Conservation (phyloP, 306 rosid species). For the Chamaecrista fasciculata region DNA sequence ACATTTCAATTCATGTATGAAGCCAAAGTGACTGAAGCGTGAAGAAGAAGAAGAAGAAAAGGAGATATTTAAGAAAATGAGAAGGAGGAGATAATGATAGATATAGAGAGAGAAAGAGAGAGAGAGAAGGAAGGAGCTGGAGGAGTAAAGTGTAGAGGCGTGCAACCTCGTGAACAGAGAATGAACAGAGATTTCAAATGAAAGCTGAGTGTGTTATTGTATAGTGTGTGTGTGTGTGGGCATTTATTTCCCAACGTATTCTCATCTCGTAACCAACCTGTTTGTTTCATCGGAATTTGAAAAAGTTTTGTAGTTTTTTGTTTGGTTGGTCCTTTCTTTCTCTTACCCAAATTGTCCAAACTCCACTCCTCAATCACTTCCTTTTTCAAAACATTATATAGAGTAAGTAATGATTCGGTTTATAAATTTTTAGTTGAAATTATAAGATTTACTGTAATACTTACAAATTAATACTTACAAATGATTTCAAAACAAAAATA, state of each 20-base stretch:
- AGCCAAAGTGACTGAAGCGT: no score
- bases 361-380: neutral
- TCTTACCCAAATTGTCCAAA: slow-evolving; percentile 3
- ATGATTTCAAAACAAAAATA: no score
- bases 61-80: no score
- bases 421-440: no score
- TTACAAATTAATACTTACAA: no score
- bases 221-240: neutral
- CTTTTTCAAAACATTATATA: no score
- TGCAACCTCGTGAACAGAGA: slow-evolving; percentile 82
- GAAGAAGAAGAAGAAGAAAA: no score
- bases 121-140: slow-evolving; percentile 20
- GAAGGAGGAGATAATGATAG: neutral
- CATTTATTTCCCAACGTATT: slow-evolving; percentile 26
- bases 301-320: slow-evolving; percentile 11
- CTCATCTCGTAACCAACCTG: neutral
- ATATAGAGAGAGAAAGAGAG: neutral
- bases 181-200: slow-evolving; percentile 86
- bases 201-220: slow-evolving; percentile 40
- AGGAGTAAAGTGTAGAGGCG: slow-evolving; percentile 44
- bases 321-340: slow-evolving; percentile 5
- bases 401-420: no score
- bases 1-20: slow-evolving; percentile 27
- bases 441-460: no score
- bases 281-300: slow-evolving; percentile 33